Conservation (phyloP, 192 early-diverging fungal species). For the Dissophora ornata region DNA sequence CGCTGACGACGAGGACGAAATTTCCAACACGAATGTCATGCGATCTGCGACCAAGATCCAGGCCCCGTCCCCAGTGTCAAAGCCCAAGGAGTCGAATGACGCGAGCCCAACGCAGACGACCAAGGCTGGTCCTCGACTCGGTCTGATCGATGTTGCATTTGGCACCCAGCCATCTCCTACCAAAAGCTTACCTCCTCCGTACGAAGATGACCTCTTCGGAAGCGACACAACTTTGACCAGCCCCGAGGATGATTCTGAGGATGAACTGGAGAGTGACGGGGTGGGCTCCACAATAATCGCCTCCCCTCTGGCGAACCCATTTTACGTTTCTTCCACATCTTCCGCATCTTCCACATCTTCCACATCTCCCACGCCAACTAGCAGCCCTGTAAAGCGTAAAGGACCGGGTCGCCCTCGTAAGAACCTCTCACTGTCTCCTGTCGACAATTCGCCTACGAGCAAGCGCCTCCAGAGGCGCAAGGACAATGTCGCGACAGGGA, state of each 20-base stretch:
- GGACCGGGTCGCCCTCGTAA: slow-evolving; percentile 25
- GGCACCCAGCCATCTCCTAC: slow-evolving; percentile 2
- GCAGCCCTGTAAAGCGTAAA: background rate
- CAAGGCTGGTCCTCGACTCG: background rate
- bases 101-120: background rate
- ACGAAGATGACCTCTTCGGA: slow-evolving; percentile 38
- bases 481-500: background rate
- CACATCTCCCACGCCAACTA: background rate
- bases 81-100: background rate
- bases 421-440: background rate
- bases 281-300: background rate
- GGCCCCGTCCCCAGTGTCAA: background rate
- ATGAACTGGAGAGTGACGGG: slow-evolving; percentile 3
- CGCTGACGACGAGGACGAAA: slow-evolving; percentile 27
- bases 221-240: slow-evolving; percentile 46
- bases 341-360: background rate
- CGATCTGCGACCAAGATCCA: background rate
- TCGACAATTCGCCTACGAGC: background rate
- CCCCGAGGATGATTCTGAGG: slow-evolving; percentile 44
- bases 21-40: background rate
- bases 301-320: background rate
- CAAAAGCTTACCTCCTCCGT: background rate
- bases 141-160: background rate
- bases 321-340: background rate
- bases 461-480: background rate